phyloP scores from a whole-genome alignment of 1,139 yeast species.

The Tardiomyces blankii region DNA sequence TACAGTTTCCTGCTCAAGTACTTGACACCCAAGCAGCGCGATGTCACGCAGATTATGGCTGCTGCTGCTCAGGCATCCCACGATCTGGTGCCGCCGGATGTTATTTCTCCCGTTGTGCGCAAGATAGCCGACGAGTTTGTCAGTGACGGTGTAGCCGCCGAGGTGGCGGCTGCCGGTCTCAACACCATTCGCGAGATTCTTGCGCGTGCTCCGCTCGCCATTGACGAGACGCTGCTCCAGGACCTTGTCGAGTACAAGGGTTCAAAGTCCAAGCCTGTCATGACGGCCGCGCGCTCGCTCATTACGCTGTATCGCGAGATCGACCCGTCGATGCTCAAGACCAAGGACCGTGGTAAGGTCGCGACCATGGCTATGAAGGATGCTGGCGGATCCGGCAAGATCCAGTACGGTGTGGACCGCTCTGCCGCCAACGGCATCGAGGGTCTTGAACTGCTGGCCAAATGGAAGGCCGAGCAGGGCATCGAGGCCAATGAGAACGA shows the following conservation, averaged over 20 bases:
- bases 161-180: slow-evolving; percentile 95
- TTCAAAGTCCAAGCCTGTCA: slow-evolving; percentile 85
- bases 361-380: slow-evolving; percentile 68
- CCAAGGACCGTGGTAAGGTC: slow-evolving; percentile 84
- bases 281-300: slow-evolving; percentile 90
- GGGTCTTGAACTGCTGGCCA: slow-evolving; percentile 79
- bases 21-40: slow-evolving; percentile 84
- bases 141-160: slow-evolving; percentile 95
- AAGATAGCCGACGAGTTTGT: slow-evolving; percentile 96
- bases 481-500: slow-evolving; percentile 32
- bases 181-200: slow-evolving; percentile 90
- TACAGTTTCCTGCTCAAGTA: slow-evolving; percentile 83
- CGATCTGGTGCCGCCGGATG: slow-evolving; percentile 94
- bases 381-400: slow-evolving; percentile 32
- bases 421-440: slow-evolving; percentile 48
- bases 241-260: slow-evolving; percentile 87
- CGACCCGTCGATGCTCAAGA: slow-evolving; percentile 88
- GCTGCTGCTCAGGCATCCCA: slow-evolving; percentile 96
- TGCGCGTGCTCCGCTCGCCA: slow-evolving; percentile 87
- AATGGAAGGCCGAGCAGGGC: slow-evolving; percentile 72
- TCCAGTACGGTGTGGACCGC: slow-evolving; percentile 46
- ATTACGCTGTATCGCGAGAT: slow-evolving; percentile 80
- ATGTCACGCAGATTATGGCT: slow-evolving; percentile 93
- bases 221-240: slow-evolving; percentile 74
- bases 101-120: slow-evolving; percentile 63